Base-by-base conservation (phyloP, 2,329 filamentous ascomycete species). In the Fusarium pilosicola region DNA sequence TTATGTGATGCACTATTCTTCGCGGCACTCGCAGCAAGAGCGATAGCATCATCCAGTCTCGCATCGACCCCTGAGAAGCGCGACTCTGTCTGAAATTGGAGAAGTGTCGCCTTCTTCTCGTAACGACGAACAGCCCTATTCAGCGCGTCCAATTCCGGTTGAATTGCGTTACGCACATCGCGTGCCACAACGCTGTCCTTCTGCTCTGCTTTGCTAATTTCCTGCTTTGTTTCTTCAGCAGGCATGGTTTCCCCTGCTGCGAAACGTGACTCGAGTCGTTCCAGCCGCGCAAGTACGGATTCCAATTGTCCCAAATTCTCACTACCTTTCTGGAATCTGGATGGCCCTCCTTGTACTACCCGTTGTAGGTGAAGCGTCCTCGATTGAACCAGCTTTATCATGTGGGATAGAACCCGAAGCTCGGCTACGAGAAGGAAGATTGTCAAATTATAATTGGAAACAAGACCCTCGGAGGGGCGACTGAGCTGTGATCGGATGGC, bases 361-460 rank as follows among this genome's bases (percentile, higher is more conserved):
- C 91, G 90, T 81, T 98, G 95, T 2, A 98, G 87, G 78, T 95
- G 91, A 14, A 97, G 85, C 6, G 95, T 97, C 39, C 94, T 90
- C 20, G 90, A 88, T 77, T 94, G 92, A 8, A 97, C 88, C 77
- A 98, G 88, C 79, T 92, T 94, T 70, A 97, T 89, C 32, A 97
- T 84, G 79, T 98, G 95, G 3, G 93, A 90, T 55, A 95, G 85
- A 1, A 96, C 96, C 7, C 94, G 91, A 34, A 98, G 86, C 82
- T 98, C 96, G 7, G 96, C 93, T 2, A 93, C 94, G 24, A 97
- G 87, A 6, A 97, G 86, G 81, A 98, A 98, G 59, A 98, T 94
- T 18, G 92, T 95, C 62, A 98, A 86, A 81, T 98, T 98, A 83
- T 96, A 97, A 81, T 97, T 94, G 9, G 94, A 97, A 12, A 98